These are phyloP conservation scores for Rosa persica DNA, from an alignment of 306 rosid species.

Conservation along the genomic window DNA sequence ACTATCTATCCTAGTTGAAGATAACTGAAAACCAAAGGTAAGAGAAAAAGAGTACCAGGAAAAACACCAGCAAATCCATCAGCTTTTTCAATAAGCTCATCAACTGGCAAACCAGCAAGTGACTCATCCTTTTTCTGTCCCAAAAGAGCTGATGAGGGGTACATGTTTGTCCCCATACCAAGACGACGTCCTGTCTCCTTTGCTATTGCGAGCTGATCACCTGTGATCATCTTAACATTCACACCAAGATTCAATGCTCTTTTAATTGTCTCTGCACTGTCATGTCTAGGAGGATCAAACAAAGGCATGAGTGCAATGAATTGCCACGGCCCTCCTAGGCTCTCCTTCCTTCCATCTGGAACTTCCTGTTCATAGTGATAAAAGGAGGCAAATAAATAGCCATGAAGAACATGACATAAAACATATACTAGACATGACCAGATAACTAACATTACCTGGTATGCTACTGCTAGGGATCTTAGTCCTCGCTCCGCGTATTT, in stretches of 20 bases:
- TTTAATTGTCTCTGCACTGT: constrained; percentile 78
- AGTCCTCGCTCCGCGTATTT: constrained; percentile 81
- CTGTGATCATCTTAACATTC: constrained; percentile 87
- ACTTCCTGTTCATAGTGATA: constrained; percentile 53
- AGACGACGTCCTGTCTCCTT: constrained; percentile 87
- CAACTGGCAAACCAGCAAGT: constrained; percentile 66
- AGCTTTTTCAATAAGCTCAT: constrained; percentile 78
- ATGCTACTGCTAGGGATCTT: constrained; percentile 82
- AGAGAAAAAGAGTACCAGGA: constrained; percentile 50
- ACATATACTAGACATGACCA: not conserved
- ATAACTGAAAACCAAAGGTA: not conserved
- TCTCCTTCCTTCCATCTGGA: constrained; percentile 73
- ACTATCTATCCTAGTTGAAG: not conserved
- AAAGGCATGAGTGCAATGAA: constrained; percentile 75
- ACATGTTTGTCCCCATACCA: constrained; percentile 93
- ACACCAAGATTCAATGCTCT: constrained; percentile 87
- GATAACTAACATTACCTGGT: constrained; percentile 51
- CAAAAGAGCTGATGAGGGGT: constrained; percentile 71
- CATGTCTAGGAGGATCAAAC: constrained; percentile 90
- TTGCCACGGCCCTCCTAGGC: constrained; percentile 77
- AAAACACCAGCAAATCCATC: constrained; percentile 90
- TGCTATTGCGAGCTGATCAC: constrained; percentile 85
- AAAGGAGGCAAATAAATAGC: not conserved
- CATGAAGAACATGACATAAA: constrained; percentile 2
- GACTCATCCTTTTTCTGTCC: constrained; percentile 69